Evolutionary conservation across 2,329 filamentous ascomycete species (phyloP).

Genomic region (Coniochaeta prunicola): DNA sequence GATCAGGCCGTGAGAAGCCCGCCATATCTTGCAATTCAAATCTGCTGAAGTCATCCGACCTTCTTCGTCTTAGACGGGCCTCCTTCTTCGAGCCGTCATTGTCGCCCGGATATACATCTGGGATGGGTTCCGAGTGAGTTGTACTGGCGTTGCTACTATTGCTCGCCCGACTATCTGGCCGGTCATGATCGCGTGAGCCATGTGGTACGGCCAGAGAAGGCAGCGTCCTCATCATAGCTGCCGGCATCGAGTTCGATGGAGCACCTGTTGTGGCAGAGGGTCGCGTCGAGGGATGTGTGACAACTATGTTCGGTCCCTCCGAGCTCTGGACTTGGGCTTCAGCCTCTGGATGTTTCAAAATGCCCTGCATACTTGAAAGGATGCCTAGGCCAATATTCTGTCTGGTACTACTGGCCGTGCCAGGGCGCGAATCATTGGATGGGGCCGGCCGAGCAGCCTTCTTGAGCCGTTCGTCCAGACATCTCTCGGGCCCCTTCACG

Average conservation of each 20-base stretch:
- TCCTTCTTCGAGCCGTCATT: not conserved
- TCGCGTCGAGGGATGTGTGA: slow-evolving; percentile 22
- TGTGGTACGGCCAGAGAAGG: slow-evolving; percentile 26
- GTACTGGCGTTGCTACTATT: slow-evolving; percentile 18
- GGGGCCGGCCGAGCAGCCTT: slow-evolving; percentile 8
- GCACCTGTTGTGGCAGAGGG: slow-evolving; percentile 15
- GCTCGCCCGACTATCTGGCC: slow-evolving; percentile 21
- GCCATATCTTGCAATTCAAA: slow-evolving; percentile 16
- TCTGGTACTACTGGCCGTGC: not conserved
- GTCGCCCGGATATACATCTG: slow-evolving; percentile 5
- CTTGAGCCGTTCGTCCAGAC: slow-evolving; percentile 44
- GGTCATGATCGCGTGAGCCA: slow-evolving; percentile 18
- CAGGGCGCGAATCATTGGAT: slow-evolving; percentile 2
- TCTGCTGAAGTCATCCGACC: slow-evolving; percentile 2
- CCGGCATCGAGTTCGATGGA: slow-evolving; percentile 8
- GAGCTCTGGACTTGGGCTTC: slow-evolving; percentile 7
- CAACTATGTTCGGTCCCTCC: slow-evolving; percentile 28
- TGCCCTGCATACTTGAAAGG: slow-evolving; percentile 18
- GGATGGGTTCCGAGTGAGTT: slow-evolving; percentile 23
- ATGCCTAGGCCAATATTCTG: slow-evolving; percentile 15
- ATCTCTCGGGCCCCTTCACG: slow-evolving; percentile 45
- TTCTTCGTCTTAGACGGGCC: slow-evolving; percentile 6
- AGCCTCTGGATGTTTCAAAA: slow-evolving; percentile 13
- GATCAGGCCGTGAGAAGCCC: slow-evolving; percentile 32
- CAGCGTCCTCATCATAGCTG: slow-evolving; percentile 9